Evolutionary conservation across 805 yeast species (phyloP).

Genomic region (Clavispora vitiphila): DNA sequence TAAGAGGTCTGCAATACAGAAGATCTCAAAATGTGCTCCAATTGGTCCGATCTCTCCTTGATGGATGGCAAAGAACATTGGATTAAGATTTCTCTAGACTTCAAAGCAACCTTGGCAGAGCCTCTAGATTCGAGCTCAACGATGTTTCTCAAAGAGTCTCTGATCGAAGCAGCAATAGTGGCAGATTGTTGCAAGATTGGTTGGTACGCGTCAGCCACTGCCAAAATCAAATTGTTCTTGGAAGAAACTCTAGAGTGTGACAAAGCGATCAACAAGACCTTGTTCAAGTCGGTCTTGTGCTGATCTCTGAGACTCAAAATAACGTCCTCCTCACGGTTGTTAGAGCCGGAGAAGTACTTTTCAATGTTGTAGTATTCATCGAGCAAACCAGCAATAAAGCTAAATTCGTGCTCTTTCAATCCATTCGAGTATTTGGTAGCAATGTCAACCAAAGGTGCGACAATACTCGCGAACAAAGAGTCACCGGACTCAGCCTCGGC

Average conservation of each 20-base stretch:
- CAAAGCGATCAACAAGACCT: conserved; percentile 67
- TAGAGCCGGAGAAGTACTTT: conserved; percentile 68
- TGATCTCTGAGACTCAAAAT: conserved; percentile 84
- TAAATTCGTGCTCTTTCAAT: conserved; percentile 75
- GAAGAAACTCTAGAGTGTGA: conserved; percentile 94
- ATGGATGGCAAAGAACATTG: conserved; percentile 96
- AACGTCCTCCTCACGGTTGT: conserved; percentile 82
- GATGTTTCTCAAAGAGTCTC: conserved; percentile 67
- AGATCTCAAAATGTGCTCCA: conserved; percentile 90
- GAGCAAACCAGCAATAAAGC: conserved; percentile 64
- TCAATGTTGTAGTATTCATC: conserved; percentile 76
- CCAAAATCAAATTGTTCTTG: conserved; percentile 83
- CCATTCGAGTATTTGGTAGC: conserved; percentile 72
- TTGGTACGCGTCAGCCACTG: conserved; percentile 78
- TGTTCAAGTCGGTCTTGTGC: conserved; percentile 66
- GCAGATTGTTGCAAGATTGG: conserved; percentile 71
- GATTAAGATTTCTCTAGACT: conserved; percentile 92
- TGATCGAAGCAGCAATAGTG: conserved; percentile 56
- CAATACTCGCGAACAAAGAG: conserved; percentile 43
- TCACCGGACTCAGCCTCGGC: conserved; percentile 45
- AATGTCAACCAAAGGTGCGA: conserved; percentile 70
- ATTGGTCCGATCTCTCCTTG: conserved; percentile 93
- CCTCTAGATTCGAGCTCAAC: conserved; percentile 88
- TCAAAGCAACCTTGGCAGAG: conserved; percentile 88
- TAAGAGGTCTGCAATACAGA: conserved; percentile 86